A percentile compares a stretch with the other conserved stretches of the same genome.
Evolutionary conservation across 1,284 basidiomycete species (phyloP).

Genomic region (Phenoliferia sp.): DNA sequence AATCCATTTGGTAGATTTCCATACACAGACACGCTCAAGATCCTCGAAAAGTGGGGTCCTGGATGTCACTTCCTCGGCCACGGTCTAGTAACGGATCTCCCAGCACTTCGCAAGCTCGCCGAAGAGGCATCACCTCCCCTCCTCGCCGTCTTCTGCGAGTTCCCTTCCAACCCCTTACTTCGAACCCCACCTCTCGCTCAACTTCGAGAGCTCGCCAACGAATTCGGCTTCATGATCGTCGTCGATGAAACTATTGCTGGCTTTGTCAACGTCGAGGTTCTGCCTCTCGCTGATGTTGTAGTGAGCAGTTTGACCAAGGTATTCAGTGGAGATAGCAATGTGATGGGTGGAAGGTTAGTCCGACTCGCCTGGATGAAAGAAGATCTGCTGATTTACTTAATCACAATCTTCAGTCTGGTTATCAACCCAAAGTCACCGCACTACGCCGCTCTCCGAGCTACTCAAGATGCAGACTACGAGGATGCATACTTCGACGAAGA

Average conservation of each 20-base stretch:
- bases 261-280: constrained; percentile 89
- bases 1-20: constrained; percentile 64
- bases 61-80: constrained; percentile 86
- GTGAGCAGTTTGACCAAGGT: constrained; percentile 91
- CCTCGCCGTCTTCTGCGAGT: constrained; percentile 63
- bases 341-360: constrained; percentile 90
- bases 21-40: constrained; percentile 95
- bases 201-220: constrained; percentile 75
- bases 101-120: constrained; percentile 64
- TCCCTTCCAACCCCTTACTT: constrained; percentile 90
- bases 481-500: constrained; percentile 89
- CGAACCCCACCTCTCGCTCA: constrained; percentile 74
- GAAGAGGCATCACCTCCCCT: constrained; percentile 42
- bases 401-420: constrained; percentile 57
- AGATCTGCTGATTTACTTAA: neutral
- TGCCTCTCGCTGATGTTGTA: constrained; percentile 86
- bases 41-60: constrained; percentile 93
- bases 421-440: constrained; percentile 73
- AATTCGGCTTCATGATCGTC: constrained; percentile 81
- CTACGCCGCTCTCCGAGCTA: constrained; percentile 60
- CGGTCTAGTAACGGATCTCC: constrained; percentile 71
- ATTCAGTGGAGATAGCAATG: constrained; percentile 91
- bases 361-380: neutral
- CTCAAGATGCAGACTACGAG: constrained; percentile 65
- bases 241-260: constrained; percentile 96